Percentiles rank a stretch among this genome's conserved stretches.
phyloP scores from a whole-genome alignment of 2,329 filamentous ascomycete genomes.

The Paramyrothecium sp. region DNA sequence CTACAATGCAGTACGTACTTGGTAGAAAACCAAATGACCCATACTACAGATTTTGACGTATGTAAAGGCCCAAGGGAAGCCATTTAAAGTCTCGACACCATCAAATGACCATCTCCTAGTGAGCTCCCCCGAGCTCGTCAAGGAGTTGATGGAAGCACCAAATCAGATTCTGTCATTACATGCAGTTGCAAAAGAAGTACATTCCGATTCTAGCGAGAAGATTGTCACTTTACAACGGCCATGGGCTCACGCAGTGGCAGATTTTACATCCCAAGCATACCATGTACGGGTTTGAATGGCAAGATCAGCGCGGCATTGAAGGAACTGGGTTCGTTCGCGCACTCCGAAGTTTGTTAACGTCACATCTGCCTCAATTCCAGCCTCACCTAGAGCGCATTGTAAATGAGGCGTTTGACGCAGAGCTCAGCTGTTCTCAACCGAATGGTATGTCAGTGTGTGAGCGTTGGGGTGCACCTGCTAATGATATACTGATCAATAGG shows the following conservation, averaged over 20 bases:
- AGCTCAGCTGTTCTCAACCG: background rate
- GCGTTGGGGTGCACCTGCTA: background rate
- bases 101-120: background rate
- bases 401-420: background rate
- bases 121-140: background rate
- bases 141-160: background rate
- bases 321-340: slow-evolving; percentile 9
- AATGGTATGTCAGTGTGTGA: background rate
- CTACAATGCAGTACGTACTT: background rate
- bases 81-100: background rate
- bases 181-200: background rate
- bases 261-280: slow-evolving; percentile 7
- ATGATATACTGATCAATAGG: background rate
- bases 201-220: background rate
- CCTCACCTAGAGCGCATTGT: background rate
- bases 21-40: background rate
- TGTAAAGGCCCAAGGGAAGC: background rate
- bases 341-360: slow-evolving; percentile 5
- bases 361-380: slow-evolving; percentile 2
- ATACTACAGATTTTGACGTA: background rate
- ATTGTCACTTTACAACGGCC: background rate
- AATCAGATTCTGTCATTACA: background rate
- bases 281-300: slow-evolving; percentile 9
- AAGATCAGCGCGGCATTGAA: slow-evolving; percentile 6
- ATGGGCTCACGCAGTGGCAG: background rate